Conservation (phyloP, 2,329 filamentous ascomycete species). For the Colletotrichum graminicola region DNA sequence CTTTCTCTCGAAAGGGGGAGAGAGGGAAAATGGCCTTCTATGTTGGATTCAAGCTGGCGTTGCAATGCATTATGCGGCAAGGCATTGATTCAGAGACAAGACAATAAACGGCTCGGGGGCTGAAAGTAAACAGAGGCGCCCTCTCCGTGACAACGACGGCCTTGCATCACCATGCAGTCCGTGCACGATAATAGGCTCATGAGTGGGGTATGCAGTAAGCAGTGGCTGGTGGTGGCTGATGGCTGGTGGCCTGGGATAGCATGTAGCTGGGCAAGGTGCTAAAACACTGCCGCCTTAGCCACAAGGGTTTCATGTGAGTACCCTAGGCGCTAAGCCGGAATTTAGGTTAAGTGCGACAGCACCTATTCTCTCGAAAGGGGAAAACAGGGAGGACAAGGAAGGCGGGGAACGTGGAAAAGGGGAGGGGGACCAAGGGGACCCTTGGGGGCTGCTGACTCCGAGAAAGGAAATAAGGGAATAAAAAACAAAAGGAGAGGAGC, state of each 20-base stretch:
- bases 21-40: background rate
- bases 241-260: constrained; percentile 30
- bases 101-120: constrained; percentile 12
- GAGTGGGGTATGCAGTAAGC: background rate
- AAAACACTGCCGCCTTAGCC: constrained; percentile 7
- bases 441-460: constrained; percentile 18
- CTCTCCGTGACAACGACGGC: constrained; percentile 47
- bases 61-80: constrained; percentile 18
- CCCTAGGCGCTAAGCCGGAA: constrained; percentile 36
- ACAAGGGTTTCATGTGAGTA: constrained; percentile 41
- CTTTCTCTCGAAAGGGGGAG: background rate
- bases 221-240: constrained; percentile 35
- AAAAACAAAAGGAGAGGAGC: constrained; percentile 2
- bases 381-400: constrained; percentile 32
- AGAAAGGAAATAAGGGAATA: background rate
- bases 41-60: constrained; percentile 8
- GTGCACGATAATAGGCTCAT: constrained; percentile 9
- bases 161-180: constrained; percentile 41
- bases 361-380: constrained; percentile 28
- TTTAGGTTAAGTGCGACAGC: constrained; percentile 35
- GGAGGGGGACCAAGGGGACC: constrained; percentile 19
- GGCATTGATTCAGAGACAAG: constrained; percentile 22
- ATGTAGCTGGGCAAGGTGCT: constrained; percentile 39
- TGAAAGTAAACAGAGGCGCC: constrained; percentile 41
- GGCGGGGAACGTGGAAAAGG: constrained; percentile 40